Percentiles rank a stretch among this genome's conserved stretches.
Conservation (phyloP, 352 stramenopile genomes). For the Lagenidium giganteum region DNA sequence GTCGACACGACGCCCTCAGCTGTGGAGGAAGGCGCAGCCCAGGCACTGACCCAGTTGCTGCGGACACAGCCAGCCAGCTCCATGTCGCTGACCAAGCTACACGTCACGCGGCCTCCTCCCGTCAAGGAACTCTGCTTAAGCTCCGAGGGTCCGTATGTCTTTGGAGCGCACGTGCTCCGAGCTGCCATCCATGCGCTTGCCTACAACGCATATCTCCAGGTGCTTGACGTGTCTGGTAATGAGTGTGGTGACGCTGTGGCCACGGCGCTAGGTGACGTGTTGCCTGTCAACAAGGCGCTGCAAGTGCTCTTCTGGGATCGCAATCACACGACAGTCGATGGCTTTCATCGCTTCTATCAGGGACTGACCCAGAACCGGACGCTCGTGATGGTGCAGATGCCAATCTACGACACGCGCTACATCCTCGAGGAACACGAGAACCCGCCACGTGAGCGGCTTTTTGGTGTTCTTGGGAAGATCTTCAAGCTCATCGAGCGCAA, state of each 20-base stretch:
- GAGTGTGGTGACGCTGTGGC: constrained; percentile 62
- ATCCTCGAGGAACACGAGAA: constrained; percentile 69
- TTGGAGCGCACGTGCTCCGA: constrained; percentile 40
- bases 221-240: constrained; percentile 75
- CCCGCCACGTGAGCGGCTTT: constrained; percentile 61
- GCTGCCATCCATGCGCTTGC: constrained; percentile 37
- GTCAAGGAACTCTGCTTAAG: too few species aligned
- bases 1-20: constrained; percentile 13
- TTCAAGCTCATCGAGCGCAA: constrained; percentile 72
- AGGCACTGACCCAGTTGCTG: constrained; percentile 40
- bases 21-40: constrained; percentile 35
- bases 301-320: constrained; percentile 74
- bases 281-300: constrained; percentile 53
- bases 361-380: constrained; percentile 52
- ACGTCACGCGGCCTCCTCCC: too few species aligned
- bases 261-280: constrained; percentile 26
- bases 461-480: constrained; percentile 65
- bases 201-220: constrained; percentile 34
- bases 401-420: constrained; percentile 74
- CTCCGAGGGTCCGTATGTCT: constrained; percentile 42
- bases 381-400: constrained; percentile 67
- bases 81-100: neutral
- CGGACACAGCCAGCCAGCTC: too few species aligned
- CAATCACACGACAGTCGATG: constrained; percentile 69
- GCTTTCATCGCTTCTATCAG: constrained; percentile 60